Percentiles rank a stretch among this genome's conserved stretches.
These are phyloP conservation scores for Bruguiera hainesii DNA, from an alignment of 441 rosid species.

Conservation along the genomic window DNA sequence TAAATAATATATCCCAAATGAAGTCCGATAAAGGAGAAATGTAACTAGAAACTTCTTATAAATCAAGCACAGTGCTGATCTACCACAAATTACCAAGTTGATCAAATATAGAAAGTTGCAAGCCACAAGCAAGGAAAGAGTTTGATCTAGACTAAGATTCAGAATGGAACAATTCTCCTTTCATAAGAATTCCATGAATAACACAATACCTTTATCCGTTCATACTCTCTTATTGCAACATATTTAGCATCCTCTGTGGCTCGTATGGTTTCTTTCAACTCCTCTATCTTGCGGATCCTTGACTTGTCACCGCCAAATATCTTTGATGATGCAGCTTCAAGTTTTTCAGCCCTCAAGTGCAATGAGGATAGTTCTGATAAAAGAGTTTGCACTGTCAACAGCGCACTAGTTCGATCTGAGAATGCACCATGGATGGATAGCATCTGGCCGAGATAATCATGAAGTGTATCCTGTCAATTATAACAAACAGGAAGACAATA, in stretches of 20 bases:
- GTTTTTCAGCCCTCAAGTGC: slow-evolving; percentile 70
- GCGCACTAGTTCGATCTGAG: slow-evolving; percentile 78
- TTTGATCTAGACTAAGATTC: background rate
- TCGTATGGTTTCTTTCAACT: slow-evolving; percentile 69
- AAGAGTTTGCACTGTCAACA: slow-evolving; percentile 87
- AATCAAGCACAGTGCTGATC: background rate
- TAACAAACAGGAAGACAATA: slow-evolving; percentile 2
- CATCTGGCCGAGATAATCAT: slow-evolving; percentile 84
- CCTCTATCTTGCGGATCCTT: slow-evolving; percentile 76
- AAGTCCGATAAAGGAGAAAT: background rate
- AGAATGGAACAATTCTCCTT: background rate
- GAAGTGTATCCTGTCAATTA: slow-evolving; percentile 66
- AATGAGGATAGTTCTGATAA: slow-evolving; percentile 67
- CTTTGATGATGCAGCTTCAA: slow-evolving; percentile 86
- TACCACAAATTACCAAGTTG: background rate
- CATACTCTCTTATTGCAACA: slow-evolving; percentile 75
- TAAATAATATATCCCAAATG: too few relatives aligned
- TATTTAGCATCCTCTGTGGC: slow-evolving; percentile 74
- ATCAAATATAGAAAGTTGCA: background rate
- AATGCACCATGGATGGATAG: slow-evolving; percentile 78
- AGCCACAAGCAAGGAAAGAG: background rate
- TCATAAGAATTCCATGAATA: background rate
- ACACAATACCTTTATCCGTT: slow-evolving; percentile 66
- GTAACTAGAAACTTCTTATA: background rate
- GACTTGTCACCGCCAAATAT: slow-evolving; percentile 95